Evolutionary conservation across 2,329 filamentous ascomycete species (phyloP), one percentile per base, ranked within the genome.

Genomic region (Plenodomus biglobosus): DNA sequence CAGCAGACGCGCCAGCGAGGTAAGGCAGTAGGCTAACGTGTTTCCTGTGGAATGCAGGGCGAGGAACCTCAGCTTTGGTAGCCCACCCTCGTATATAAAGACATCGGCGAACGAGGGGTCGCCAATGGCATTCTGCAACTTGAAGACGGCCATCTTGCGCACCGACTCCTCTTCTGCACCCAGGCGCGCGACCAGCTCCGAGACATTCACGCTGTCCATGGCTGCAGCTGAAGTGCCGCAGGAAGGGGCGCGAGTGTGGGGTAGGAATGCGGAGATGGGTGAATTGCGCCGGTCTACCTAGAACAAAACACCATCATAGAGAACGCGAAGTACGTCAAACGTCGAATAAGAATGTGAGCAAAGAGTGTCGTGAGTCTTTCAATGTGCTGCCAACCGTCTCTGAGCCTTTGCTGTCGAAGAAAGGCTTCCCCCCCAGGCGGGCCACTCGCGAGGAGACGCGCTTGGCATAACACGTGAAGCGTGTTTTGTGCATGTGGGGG

Each of bases 141-240:
- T 96, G 82, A 99, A 99, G 52, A 95, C 94, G 52, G 94, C 94
- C 90, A 97, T 96, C 75, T 99, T 99, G 67, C 92, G 90, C 61
- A 90, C 86, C 47, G 90, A 92, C 79, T 99, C 94, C 75, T 96
- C 82, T 47, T 83, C 80, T 59, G 80, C 82, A 38, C 79, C 76
- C 49, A 86, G 74, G 43, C 81, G 78, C 53, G 79, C 76, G 50
- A 85, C 80, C 57, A 85, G 73, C 58, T 84, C 80, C 40, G 79
- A 72, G 52, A 84, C 74, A 64, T 80, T 79, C 64, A 79, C 71
- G 64, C 72, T 78, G 48, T 82, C 80, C 80, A 83, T 82, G 52
- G 51, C 45, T 52, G 38, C 43, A 40, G 40, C 40, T 22, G 35
- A n/a, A 44, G 44, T 36, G 27, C 11, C 15, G 11, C 27, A 15